Percentiles rank a stretch among this genome's conserved stretches.
These are phyloP conservation scores for Narthecium ossifragum DNA, from an alignment of 106 monocot genomes.

Conservation along the genomic window DNA sequence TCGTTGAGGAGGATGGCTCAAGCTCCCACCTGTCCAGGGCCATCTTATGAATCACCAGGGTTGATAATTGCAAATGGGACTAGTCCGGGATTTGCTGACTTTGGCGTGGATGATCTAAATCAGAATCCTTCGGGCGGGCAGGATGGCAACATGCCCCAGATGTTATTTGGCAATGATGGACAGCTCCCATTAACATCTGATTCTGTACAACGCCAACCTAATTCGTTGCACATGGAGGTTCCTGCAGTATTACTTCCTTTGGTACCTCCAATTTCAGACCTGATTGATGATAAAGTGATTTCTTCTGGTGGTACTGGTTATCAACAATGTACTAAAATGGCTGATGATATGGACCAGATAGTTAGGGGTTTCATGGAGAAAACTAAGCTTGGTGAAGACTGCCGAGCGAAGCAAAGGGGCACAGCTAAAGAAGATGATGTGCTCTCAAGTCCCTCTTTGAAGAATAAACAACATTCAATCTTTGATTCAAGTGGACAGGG, in stretches of 20 bases:
- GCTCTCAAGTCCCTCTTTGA: not conserved
- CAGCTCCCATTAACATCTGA: conserved; percentile 1
- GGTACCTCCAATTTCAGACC: not conserved
- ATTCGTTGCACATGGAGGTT: conserved; percentile 1
- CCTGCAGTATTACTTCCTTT: conserved; percentile 1
- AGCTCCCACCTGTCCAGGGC: conserved; percentile 21
- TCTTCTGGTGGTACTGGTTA: conserved; percentile 7
- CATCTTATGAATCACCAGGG: conserved; percentile 33
- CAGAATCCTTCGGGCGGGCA: conserved; percentile 27
- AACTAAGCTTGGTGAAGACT: conserved; percentile 4
- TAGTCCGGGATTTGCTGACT: conserved; percentile 25
- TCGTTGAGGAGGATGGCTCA: conserved; percentile 33
- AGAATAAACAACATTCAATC: not conserved
- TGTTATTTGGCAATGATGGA: conserved; percentile 19
- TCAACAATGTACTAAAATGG: not conserved
- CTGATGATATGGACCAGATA: conserved; percentile 1
- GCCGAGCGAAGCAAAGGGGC: conserved; percentile 3
- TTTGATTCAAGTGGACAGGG: not conserved
- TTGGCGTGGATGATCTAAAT: conserved; percentile 30
- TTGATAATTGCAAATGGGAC: conserved; percentile 26
- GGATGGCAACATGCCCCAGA: conserved; percentile 28
- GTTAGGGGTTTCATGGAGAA: conserved; percentile 5
- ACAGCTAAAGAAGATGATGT: not conserved
- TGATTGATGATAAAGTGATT: conserved; percentile 8
- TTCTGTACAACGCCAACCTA: conserved; percentile 4